A percentile compares a stretch with the other conserved stretches of the same genome.
Evolutionary conservation across 2,329 filamentous ascomycete genomes (phyloP).

Genomic region (Trichoderma guizhouense): DNA sequence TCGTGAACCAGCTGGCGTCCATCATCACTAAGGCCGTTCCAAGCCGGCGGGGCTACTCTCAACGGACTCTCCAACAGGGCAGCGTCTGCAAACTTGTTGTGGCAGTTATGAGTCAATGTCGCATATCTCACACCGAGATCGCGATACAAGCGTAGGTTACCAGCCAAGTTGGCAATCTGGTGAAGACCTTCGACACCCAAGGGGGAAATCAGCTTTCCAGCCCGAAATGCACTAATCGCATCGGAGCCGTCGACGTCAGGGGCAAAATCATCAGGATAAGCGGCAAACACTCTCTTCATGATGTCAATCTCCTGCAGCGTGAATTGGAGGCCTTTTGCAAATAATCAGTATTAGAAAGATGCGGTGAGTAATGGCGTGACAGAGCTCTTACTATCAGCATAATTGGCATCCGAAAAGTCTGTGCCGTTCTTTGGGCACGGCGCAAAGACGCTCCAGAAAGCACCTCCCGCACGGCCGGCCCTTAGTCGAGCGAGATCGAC

Average conservation of each 20-base stretch:
- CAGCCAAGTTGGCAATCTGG: conserved; percentile 82
- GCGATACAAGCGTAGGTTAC: conserved; percentile 73
- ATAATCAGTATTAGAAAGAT: neutral
- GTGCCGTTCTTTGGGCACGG: conserved; percentile 69
- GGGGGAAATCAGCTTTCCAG: conserved; percentile 69
- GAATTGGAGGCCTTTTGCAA: conserved; percentile 52
- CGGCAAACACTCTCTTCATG: conserved; percentile 58
- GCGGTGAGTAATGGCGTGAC: neutral
- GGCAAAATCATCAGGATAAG: conserved; percentile 69
- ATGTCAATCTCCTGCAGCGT: conserved; percentile 76
- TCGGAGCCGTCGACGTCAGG: conserved; percentile 56
- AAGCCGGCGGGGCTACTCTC: conserved; percentile 54
- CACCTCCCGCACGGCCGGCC: conserved; percentile 70
- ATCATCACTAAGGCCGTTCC: conserved; percentile 68
- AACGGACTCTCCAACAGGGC: conserved; percentile 60
- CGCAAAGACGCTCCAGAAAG: conserved; percentile 90
- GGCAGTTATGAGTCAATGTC: conserved; percentile 90
- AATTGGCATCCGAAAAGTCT: conserved; percentile 72
- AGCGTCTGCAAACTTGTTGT: conserved; percentile 85
- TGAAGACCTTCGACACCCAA: conserved; percentile 85
- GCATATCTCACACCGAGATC: conserved; percentile 79
- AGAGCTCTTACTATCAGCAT: conserved; percentile 53
- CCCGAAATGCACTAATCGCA: conserved; percentile 59
- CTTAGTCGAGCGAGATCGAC: conserved; percentile 76
- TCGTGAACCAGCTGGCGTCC: conserved; percentile 71